Percentiles rank a stretch among this genome's conserved stretches.
Conservation (phyloP, 768 basidiomycete species). For the Collybia sp. region DNA sequence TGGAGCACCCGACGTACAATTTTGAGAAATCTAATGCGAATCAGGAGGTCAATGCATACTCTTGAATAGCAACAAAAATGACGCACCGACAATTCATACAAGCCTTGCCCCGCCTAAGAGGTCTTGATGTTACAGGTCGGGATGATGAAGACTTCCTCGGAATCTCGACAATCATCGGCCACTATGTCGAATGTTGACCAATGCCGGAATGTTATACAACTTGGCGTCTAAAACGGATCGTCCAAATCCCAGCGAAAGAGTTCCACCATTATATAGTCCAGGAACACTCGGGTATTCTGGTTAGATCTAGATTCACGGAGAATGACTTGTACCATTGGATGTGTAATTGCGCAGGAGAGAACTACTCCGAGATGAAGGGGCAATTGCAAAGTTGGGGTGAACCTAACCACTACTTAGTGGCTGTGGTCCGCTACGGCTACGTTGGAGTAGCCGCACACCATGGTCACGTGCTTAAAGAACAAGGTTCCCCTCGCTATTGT, state of each 20-base stretch:
- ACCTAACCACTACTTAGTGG: too few relatives aligned
- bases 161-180: slow-evolving; percentile 35
- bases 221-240: slow-evolving; percentile 32
- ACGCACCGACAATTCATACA: slow-evolving; percentile 50
- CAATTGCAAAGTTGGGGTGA: too few relatives aligned
- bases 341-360: too few relatives aligned
- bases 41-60: slow-evolving; percentile 1
- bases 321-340: too few relatives aligned
- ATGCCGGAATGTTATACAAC: slow-evolving; percentile 11
- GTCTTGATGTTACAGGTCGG: slow-evolving; percentile 26
- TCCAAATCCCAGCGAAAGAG: slow-evolving; percentile 14
- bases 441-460: too few relatives aligned
- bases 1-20: slow-evolving; percentile 30
- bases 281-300: too few relatives aligned
- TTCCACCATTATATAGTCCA: slow-evolving; percentile 30
- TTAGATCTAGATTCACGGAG: too few relatives aligned
- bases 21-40: slow-evolving; percentile 37
- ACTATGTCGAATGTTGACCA: slow-evolving; percentile 15
- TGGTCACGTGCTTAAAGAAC: too few relatives aligned
- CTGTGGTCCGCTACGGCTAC: too few relatives aligned
- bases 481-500: too few relatives aligned
- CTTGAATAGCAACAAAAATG: background rate
- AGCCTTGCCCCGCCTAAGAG: slow-evolving; percentile 49
- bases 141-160: slow-evolving; percentile 24
- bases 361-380: too few relatives aligned